Conservation (phyloP, 176 grass and related monocot genomes). For the Rhynchospora pubera region DNA sequence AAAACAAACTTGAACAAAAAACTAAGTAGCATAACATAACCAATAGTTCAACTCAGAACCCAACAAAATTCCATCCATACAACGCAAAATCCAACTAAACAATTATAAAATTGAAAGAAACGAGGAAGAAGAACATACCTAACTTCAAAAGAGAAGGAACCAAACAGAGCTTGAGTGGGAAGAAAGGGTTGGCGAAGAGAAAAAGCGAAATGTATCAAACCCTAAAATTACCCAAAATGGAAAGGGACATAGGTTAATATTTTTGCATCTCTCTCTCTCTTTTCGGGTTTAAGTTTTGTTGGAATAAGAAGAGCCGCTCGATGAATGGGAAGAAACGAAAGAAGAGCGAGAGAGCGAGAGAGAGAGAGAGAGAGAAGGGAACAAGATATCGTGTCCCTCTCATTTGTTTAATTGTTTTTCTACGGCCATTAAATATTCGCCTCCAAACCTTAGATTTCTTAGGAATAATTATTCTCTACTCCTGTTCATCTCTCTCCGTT, state of each 20-base stretch:
- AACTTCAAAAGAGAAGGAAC: neutral
- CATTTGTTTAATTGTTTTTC: constrained; percentile 5
- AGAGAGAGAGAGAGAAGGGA: constrained; percentile 12
- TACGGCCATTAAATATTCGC: constrained; percentile 23
- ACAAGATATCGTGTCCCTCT: constrained; percentile 12
- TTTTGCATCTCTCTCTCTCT: constrained; percentile 2
- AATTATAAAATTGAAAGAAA: neutral
- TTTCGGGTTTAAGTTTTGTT: neutral
- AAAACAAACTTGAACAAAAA: neutral
- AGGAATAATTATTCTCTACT: neutral
- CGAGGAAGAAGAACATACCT: constrained; percentile 5
- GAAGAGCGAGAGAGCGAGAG: neutral
- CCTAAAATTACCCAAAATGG: constrained; percentile 57
- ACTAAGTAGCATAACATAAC: neutral
- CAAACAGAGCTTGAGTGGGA: neutral
- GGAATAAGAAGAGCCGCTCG: neutral
- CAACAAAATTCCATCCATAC: constrained; percentile 1
- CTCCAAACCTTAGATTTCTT: constrained; percentile 20
- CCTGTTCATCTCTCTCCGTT: neutral
- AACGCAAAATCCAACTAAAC: too few species aligned
- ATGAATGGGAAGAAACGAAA: neutral
- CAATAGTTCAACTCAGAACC: constrained; percentile 3
- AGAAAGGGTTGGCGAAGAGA: neutral
- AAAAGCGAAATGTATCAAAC: neutral
- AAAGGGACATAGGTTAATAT: constrained; percentile 34